phyloP scores from a whole-genome alignment of 2,329 filamentous ascomycete species.

The Colletotrichum sojae region DNA sequence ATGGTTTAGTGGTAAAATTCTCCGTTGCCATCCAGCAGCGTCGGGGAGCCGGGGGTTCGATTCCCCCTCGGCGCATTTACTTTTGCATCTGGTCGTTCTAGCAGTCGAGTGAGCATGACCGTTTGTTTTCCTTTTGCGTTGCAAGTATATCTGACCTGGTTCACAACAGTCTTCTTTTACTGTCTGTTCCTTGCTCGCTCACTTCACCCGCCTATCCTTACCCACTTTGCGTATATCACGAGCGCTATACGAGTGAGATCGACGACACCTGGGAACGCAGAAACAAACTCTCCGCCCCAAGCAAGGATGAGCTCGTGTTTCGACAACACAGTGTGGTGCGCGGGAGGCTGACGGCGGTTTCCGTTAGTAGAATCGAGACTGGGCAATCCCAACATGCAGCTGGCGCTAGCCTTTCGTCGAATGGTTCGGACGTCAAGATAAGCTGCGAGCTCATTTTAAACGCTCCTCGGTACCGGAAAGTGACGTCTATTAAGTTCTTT shows the following conservation, averaged over 20 bases:
- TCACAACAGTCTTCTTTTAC: too few species aligned
- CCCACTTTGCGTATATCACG: too few species aligned
- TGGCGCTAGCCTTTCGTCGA: background rate
- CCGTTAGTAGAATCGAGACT: background rate
- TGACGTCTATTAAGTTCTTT: too few species aligned
- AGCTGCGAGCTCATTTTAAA: background rate
- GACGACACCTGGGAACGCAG: background rate
- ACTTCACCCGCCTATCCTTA: too few species aligned
- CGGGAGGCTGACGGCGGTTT: background rate
- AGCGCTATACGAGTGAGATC: background rate
- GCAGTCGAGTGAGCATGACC: too few species aligned
- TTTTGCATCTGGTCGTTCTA: background rate
- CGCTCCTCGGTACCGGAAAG: background rate
- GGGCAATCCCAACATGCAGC: background rate
- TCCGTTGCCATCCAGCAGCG: conserved; percentile 34
- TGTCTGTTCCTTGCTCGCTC: background rate
- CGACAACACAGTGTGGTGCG: background rate
- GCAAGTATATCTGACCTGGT: too few species aligned
- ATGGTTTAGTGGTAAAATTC: conserved; percentile 39
- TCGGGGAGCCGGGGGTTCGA: conserved; percentile 38
- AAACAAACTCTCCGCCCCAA: background rate
- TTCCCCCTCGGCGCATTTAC: conserved; percentile 23
- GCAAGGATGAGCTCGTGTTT: background rate
- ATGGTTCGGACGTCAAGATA: background rate
- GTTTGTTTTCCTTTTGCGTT: too few species aligned